phyloP scores from a whole-genome alignment of 225 moss, liverwort and hornwort genomes.

The Takakia lepidozioides region DNA sequence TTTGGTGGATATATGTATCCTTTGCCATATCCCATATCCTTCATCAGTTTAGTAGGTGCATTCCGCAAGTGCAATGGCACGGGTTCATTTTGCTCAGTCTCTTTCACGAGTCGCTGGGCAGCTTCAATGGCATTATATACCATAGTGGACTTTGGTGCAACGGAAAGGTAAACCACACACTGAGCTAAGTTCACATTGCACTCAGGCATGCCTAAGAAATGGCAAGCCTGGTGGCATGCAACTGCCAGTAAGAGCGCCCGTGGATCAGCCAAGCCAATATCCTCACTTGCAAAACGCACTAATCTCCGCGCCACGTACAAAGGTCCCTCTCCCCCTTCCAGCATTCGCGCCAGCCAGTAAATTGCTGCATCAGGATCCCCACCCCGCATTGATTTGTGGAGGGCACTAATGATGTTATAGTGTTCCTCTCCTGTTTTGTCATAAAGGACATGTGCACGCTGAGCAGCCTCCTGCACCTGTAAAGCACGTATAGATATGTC shows the following conservation, averaged over 20 bases:
- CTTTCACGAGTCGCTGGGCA: constrained; percentile 71
- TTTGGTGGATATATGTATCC: constrained; percentile 40
- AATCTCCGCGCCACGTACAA: constrained; percentile 64
- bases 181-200: constrained; percentile 88
- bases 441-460: constrained; percentile 38
- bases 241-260: constrained; percentile 69
- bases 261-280: constrained; percentile 76
- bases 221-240: constrained; percentile 89
- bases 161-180: constrained; percentile 75
- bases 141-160: constrained; percentile 65
- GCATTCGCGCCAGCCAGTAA: constrained; percentile 87
- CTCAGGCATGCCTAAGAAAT: constrained; percentile 81
- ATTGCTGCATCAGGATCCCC: constrained; percentile 52
- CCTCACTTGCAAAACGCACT: constrained; percentile 80
- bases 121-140: constrained; percentile 76
- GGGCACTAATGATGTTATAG: constrained; percentile 73
- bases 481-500: too few species aligned
- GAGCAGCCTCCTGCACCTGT: constrained; percentile 57
- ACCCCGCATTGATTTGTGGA: constrained; percentile 83
- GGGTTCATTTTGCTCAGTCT: constrained; percentile 67
- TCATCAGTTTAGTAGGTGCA: constrained; percentile 72
- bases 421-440: constrained; percentile 74
- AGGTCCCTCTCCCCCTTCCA: constrained; percentile 79
- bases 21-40: constrained; percentile 67
- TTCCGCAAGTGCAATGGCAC: constrained; percentile 79